Evolutionary conservation across 768 basidiomycete genomes (phyloP).

Genomic region (Postia placenta): DNA sequence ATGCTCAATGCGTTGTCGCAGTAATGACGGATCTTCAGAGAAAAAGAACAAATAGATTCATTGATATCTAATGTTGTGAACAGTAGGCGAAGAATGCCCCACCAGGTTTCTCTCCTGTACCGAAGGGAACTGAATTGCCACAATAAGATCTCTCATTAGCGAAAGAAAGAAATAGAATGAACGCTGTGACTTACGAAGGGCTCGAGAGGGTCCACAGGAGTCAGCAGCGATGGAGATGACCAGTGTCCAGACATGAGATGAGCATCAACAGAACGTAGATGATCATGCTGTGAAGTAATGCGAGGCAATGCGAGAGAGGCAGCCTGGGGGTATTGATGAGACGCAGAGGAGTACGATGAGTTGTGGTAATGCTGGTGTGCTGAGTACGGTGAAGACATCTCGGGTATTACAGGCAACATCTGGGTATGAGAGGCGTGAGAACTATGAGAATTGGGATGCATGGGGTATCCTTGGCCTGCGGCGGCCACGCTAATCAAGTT

Average conservation of each 20-base stretch:
- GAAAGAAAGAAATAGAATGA: not conserved
- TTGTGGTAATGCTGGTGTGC: constrained; percentile 44
- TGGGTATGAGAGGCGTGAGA: constrained; percentile 31
- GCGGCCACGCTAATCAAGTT: constrained; percentile 21
- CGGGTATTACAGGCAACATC: constrained; percentile 53
- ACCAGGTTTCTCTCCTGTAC: constrained; percentile 44
- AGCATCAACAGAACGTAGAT: constrained; percentile 44
- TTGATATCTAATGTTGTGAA: constrained; percentile 46
- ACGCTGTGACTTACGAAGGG: constrained; percentile 48
- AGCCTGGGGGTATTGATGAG: constrained; percentile 24
- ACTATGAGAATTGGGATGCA: constrained; percentile 37
- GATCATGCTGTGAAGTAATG: constrained; percentile 31
- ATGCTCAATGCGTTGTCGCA: constrained; percentile 40
- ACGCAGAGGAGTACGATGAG: constrained; percentile 33
- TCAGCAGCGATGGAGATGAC: constrained; percentile 39
- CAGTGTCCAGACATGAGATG: constrained; percentile 45
- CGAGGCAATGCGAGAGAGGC: constrained; percentile 28
- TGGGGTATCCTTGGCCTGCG: constrained; percentile 40
- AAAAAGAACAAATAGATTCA: constrained; percentile 32
- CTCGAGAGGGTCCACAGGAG: constrained; percentile 50
- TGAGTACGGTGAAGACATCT: constrained; percentile 43
- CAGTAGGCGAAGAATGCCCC: constrained; percentile 39
- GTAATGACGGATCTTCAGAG: constrained; percentile 34
- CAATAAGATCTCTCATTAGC: constrained; percentile 4
- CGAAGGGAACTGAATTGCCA: constrained; percentile 27